Evolutionary conservation across 495 filamentous ascomycete genomes (phyloP).

Genomic region (Trichoderma parareesei): DNA sequence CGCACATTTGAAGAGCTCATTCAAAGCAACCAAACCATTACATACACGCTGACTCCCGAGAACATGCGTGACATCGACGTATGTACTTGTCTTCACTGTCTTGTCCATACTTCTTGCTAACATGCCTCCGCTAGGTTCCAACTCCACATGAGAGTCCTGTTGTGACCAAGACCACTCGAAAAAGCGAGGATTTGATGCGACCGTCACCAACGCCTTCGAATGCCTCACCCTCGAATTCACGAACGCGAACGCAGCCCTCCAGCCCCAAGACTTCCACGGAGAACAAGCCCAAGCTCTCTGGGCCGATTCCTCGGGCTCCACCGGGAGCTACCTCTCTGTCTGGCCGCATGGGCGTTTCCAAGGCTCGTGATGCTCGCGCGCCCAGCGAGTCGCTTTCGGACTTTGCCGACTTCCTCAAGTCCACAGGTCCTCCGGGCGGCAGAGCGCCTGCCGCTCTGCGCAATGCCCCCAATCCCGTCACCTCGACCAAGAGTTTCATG

Average conservation of each 20-base stretch:
- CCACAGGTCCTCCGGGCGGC: conserved; percentile 58
- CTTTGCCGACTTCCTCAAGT: conserved; percentile 79
- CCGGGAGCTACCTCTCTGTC: conserved; percentile 24
- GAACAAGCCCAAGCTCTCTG: conserved; percentile 28
- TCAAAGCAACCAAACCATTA: conserved; percentile 81
- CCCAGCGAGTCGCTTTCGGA: conserved; percentile 59
- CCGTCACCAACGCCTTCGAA: not conserved
- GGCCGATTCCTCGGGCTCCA: conserved; percentile 22
- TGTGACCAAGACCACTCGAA: conserved; percentile 26
- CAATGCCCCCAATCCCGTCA: conserved; percentile 18
- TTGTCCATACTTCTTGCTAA: conserved; percentile 19
- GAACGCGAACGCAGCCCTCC: conserved; percentile 21
- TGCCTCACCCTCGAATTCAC: not conserved
- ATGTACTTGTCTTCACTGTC: conserved; percentile 22
- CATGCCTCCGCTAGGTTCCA: conserved; percentile 20
- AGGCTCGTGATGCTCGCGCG: conserved; percentile 60
- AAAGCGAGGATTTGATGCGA: conserved; percentile 28
- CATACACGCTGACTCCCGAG: conserved; percentile 86
- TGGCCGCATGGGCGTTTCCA: conserved; percentile 29
- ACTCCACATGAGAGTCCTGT: conserved; percentile 30
- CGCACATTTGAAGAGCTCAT: conserved; percentile 78
- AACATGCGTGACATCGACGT: conserved; percentile 82
- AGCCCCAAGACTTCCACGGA: conserved; percentile 37
- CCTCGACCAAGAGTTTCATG: conserved; percentile 22
- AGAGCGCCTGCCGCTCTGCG: conserved; percentile 18